Conservation (phyloP, 1,284 basidiomycete genomes). For the Limonomyces culmigenus region DNA sequence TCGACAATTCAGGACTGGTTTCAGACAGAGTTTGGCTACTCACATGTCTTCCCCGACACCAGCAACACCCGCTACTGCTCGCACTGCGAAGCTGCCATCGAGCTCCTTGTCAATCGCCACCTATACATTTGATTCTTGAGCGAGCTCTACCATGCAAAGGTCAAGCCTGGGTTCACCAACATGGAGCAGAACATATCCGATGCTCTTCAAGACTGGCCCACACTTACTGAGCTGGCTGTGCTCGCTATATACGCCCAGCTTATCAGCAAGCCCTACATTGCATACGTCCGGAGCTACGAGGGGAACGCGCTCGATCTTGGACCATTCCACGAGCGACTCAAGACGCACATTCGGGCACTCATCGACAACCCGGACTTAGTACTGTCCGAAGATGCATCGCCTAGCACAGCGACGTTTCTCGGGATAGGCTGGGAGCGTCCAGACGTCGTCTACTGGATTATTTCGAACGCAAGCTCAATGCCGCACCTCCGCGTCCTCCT, state of each 20-base stretch:
- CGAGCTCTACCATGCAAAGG: no score
- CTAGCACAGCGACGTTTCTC: conserved; percentile 8
- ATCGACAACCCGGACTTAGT: conserved; percentile 10
- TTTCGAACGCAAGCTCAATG: conserved; percentile 2
- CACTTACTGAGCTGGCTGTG: conserved; percentile 18
- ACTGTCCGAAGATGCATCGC: conserved; percentile 3
- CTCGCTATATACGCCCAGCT: conserved; percentile 13
- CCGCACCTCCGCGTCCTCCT: conserved; percentile 6
- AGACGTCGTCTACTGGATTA: conserved; percentile 9
- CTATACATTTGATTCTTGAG: no score
- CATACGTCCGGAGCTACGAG: conserved; percentile 3
- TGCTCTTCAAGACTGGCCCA: conserved; percentile 15
- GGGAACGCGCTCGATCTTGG: conserved; percentile 7
- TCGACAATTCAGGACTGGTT: no score
- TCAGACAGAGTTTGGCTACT: no score
- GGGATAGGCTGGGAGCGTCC: conserved; percentile 12
- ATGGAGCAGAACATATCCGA: conserved; percentile 8
- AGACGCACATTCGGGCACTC: conserved; percentile 5
- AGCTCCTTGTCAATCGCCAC: no score
- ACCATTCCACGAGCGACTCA: conserved; percentile 5
- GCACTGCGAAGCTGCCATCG: no score
- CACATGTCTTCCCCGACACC: no score
- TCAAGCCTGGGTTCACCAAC: no score
- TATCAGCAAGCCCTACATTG: conserved; percentile 9
- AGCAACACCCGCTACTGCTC: no score